Conservation (phyloP, 805 yeast genomes). For the Clavispora fructus region DNA sequence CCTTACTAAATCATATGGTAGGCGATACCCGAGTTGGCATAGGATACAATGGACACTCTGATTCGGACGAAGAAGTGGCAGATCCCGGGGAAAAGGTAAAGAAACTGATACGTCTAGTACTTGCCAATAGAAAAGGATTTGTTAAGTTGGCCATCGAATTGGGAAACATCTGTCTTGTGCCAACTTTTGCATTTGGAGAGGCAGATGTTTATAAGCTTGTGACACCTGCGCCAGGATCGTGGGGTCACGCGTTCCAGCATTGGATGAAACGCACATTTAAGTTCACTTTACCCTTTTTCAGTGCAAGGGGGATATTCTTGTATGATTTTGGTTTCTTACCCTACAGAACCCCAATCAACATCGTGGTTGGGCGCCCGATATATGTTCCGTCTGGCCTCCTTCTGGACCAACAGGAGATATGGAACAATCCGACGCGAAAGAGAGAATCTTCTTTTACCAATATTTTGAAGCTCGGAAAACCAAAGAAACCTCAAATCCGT, state of each 20-base stretch:
- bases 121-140: slow-evolving; percentile 81
- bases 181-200: slow-evolving; percentile 89
- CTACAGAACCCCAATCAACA: slow-evolving; percentile 69
- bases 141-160: slow-evolving; percentile 77
- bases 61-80: slow-evolving; percentile 5
- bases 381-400: slow-evolving; percentile 43
- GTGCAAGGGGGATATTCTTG: slow-evolving; percentile 88
- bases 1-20: slow-evolving; percentile 49
- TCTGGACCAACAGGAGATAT: slow-evolving; percentile 20
- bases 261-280: slow-evolving; percentile 69
- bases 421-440: slow-evolving; percentile 2
- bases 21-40: slow-evolving; percentile 30
- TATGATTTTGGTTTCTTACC: slow-evolving; percentile 91
- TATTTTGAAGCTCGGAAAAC: slow-evolving; percentile 20
- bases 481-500: slow-evolving; percentile 14
- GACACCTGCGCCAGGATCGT: slow-evolving; percentile 35
- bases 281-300: slow-evolving; percentile 86
- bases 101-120: slow-evolving; percentile 56
- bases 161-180: slow-evolving; percentile 77
- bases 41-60: slow-evolving; percentile 21
- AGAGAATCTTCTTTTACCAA: slow-evolving; percentile 24
- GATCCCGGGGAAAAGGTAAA: not conserved
- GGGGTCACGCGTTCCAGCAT: slow-evolving; percentile 55
- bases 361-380: slow-evolving; percentile 71
- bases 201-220: slow-evolving; percentile 50